Evolutionary conservation across 1,284 basidiomycete genomes (phyloP).

Genomic region (Ganoderma lingzhi): DNA sequence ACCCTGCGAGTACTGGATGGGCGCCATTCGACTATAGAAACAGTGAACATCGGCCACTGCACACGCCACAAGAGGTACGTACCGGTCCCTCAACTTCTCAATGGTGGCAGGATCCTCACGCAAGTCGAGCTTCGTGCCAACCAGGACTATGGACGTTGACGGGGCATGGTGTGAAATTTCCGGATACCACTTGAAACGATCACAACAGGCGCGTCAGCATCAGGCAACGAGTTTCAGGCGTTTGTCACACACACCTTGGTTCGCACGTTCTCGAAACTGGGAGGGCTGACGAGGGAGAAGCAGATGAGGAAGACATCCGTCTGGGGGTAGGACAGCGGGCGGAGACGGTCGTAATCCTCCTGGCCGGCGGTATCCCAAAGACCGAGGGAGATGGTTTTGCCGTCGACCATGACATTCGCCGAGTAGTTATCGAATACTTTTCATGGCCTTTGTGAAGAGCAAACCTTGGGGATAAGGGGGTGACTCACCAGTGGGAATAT

Average conservation of each 20-base stretch:
- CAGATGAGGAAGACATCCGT: constrained; percentile 99
- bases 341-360: constrained; percentile 98
- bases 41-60: constrained; percentile 13
- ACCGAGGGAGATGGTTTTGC: constrained; percentile 97
- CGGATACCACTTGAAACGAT: constrained; percentile 84
- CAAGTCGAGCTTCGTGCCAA: constrained; percentile 98
- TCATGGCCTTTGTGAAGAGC: constrained; percentile 17
- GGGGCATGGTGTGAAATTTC: constrained; percentile 98
- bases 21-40: constrained; percentile 83
- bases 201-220: constrained; percentile 26
- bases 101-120: constrained; percentile 94
- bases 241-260: constrained; percentile 77
- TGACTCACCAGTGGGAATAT: constrained; percentile 89
- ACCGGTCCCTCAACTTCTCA: constrained; percentile 93
- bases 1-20: constrained; percentile 93
- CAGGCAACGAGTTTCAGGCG: constrained; percentile 18
- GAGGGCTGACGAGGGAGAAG: constrained; percentile 97
- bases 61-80: constrained; percentile 34
- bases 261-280: constrained; percentile 98
- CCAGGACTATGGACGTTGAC: constrained; percentile 92
- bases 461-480: neutral
- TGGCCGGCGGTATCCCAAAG: constrained; percentile 99
- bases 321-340: constrained; percentile 98
- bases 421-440: constrained; percentile 96
- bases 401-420: constrained; percentile 97